Evolutionary conservation across 768 basidiomycete species (phyloP).

Genomic region (Naganishia randhawae): DNA sequence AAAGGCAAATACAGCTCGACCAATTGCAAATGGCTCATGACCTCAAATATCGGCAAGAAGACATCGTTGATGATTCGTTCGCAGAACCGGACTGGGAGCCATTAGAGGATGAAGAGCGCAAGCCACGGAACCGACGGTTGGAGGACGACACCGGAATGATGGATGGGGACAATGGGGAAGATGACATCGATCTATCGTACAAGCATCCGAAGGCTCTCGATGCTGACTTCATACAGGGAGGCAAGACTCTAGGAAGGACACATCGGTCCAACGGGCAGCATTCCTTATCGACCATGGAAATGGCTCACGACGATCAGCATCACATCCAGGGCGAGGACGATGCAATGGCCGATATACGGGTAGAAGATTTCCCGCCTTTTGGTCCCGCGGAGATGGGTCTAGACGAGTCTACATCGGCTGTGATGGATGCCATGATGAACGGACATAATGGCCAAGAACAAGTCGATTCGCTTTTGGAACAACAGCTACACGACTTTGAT

Average conservation of each 20-base stretch:
- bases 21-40: slow-evolving; percentile 19
- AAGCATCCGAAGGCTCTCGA: slow-evolving; percentile 1
- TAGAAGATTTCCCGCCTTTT: slow-evolving; percentile 24
- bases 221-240: not conserved
- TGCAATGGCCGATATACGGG: slow-evolving; percentile 19
- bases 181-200: not conserved
- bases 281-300: not conserved
- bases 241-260: not conserved
- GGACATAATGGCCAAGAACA: slow-evolving; percentile 11
- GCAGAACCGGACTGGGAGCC: slow-evolving; percentile 17
- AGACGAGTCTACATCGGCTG: slow-evolving; percentile 21
- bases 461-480: slow-evolving; percentile 17
- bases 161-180: not conserved
- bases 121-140: not conserved
- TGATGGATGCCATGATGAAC: slow-evolving; percentile 22
- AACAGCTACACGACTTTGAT: slow-evolving; percentile 22
- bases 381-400: slow-evolving; percentile 15
- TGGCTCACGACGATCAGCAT: not conserved
- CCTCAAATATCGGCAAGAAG: slow-evolving; percentile 3
- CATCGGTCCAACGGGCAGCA: not conserved
- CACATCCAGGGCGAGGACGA: slow-evolving; percentile 1
- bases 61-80: slow-evolving; percentile 22
- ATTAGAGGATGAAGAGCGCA: slow-evolving; percentile 3
- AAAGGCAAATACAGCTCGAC: slow-evolving; percentile 21
- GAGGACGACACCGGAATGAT: not conserved